phyloP scores from a whole-genome alignment of 495 filamentous ascomycete species.

The Daldinia loculata region DNA sequence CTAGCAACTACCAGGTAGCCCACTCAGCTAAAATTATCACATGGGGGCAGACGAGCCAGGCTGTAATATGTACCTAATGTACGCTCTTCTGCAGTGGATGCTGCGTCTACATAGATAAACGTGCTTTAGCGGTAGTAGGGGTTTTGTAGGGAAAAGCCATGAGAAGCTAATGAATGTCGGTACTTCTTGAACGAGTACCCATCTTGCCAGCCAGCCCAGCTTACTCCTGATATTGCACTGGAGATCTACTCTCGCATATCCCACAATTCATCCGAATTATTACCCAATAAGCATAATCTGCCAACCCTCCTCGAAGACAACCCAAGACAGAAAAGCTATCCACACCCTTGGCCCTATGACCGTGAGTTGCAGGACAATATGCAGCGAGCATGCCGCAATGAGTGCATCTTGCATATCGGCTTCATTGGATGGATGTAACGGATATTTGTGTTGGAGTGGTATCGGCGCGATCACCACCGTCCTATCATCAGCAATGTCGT shows the following conservation, averaged over 20 bases:
- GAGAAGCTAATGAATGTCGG: conserved; percentile 28
- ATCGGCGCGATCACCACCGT: conserved; percentile 39
- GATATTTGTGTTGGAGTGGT: conserved; percentile 43
- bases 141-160: conserved; percentile 31
- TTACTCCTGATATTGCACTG: conserved; percentile 26
- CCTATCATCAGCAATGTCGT: conserved; percentile 40
- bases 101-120: conserved; percentile 40
- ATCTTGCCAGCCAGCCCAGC: background rate
- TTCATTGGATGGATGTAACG: conserved; percentile 43
- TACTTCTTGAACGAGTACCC: conserved; percentile 19
- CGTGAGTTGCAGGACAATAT: conserved; percentile 40
- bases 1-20: conserved; percentile 15
- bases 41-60: conserved; percentile 21
- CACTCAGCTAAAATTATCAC: conserved; percentile 32
- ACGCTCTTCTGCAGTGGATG: conserved; percentile 22
- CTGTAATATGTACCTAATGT: conserved; percentile 13
- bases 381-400: conserved; percentile 39
- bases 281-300: conserved; percentile 37
- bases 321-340: conserved; percentile 25
- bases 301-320: conserved; percentile 20
- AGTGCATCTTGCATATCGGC: conserved; percentile 45
- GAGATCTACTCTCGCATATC: conserved; percentile 36
- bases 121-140: conserved; percentile 35
- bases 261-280: conserved; percentile 46
- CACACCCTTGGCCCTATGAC: conserved; percentile 45